Percentiles rank a stretch among this genome's conserved stretches.
These are phyloP conservation scores for Dactylonectria estremocensis DNA, from an alignment of 2,329 filamentous ascomycete genomes.

Conservation along the genomic window DNA sequence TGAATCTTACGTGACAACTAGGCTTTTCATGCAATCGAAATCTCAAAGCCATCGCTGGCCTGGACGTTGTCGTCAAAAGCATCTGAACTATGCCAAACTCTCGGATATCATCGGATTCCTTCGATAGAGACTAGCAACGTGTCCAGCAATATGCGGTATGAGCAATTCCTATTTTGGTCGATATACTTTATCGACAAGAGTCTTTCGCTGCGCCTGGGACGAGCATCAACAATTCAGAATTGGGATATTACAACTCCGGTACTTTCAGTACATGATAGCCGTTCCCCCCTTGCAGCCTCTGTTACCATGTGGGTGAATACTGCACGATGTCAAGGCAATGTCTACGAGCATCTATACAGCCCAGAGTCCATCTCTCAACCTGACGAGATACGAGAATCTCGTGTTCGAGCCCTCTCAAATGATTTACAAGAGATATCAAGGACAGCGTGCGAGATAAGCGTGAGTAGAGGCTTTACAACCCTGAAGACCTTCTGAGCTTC, in stretches of 20 bases:
- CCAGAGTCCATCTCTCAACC: constrained; percentile 20
- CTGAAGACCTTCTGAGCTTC: too few relatives aligned
- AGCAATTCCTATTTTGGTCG: constrained; percentile 67
- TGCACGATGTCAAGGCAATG: constrained; percentile 23
- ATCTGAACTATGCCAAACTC: constrained; percentile 50
- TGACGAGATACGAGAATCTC: constrained; percentile 8
- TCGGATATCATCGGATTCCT: constrained; percentile 47
- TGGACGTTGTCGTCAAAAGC: constrained; percentile 50
- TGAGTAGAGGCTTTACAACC: not conserved
- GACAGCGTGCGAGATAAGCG: not conserved
- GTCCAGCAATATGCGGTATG: constrained; percentile 31
- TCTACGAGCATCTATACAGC: constrained; percentile 26
- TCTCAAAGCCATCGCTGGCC: constrained; percentile 51
- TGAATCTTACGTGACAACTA: constrained; percentile 31
- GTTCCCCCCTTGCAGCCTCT: constrained; percentile 42
- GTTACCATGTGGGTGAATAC: constrained; percentile 32
- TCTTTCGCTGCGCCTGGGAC: constrained; percentile 69
- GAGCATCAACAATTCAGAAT: constrained; percentile 68
- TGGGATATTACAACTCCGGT: constrained; percentile 66
- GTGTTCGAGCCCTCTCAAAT: constrained; percentile 5
- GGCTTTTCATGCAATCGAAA: constrained; percentile 30
- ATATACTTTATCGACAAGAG: constrained; percentile 70
- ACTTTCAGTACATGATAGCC: constrained; percentile 44
- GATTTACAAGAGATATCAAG: not conserved
- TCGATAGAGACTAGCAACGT: constrained; percentile 21